Conservation (phyloP, 768 basidiomycete genomes). For the Boletus bicolor region DNA sequence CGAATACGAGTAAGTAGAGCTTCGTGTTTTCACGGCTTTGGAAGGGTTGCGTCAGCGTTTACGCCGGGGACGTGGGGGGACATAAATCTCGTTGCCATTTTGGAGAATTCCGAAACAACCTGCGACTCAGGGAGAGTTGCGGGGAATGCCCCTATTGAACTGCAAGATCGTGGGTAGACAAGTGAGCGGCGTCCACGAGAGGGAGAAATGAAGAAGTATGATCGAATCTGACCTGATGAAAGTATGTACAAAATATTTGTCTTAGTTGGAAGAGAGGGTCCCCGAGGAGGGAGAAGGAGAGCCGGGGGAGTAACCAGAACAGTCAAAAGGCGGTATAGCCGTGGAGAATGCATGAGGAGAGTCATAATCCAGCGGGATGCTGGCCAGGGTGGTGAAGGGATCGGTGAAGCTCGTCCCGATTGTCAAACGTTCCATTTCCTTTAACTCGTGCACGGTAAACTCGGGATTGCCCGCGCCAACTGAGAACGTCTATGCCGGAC, state of each 20-base stretch:
- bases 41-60: not conserved
- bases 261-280: constrained; percentile 2
- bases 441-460: constrained; percentile 11
- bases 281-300: constrained; percentile 15
- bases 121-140: not conserved
- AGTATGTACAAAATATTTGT: not conserved
- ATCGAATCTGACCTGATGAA: constrained; percentile 1
- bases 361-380: not conserved
- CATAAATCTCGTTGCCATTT: constrained; percentile 3
- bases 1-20: not conserved
- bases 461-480: not conserved
- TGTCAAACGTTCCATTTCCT: constrained; percentile 17
- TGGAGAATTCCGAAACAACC: not conserved
- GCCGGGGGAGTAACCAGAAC: constrained; percentile 4
- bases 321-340: constrained; percentile 23
- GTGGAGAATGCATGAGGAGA: not conserved
- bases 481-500: not conserved
- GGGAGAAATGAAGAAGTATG: not conserved
- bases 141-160: not conserved
- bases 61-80: not conserved
- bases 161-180: not conserved
- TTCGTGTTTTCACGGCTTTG: not conserved
- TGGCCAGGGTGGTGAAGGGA: constrained; percentile 18
- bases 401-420: constrained; percentile 22
- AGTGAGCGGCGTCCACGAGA: not conserved